Conservation (phyloP, 2,329 filamentous ascomycete genomes). For the Aspergillus sp. region DNA sequence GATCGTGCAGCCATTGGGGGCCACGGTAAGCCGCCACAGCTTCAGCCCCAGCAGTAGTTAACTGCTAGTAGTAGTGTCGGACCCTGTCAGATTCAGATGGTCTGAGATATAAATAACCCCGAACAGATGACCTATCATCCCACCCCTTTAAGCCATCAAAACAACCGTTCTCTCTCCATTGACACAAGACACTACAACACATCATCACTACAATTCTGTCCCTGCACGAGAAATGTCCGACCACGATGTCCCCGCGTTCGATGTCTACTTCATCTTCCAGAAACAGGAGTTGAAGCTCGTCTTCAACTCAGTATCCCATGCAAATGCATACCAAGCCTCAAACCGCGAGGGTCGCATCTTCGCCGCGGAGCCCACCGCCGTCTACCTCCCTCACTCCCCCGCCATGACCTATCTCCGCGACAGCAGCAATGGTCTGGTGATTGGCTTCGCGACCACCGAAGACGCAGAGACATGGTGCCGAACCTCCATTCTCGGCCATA, state of each 20-base stretch:
- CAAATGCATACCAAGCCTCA: conserved; percentile 1
- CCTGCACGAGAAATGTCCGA: background rate
- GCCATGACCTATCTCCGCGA: conserved; percentile 5
- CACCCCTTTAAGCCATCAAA: background rate
- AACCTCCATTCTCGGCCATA: background rate
- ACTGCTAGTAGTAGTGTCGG: too few relatives aligned
- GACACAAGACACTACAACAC: background rate
- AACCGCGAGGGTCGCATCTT: conserved; percentile 13
- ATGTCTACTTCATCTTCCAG: conserved; percentile 8
- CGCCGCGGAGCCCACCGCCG: background rate
- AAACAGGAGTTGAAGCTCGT: conserved; percentile 10
- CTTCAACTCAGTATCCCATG: conserved; percentile 2
- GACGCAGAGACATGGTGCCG: background rate
- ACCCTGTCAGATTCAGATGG: too few relatives aligned
- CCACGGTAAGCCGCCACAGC: background rate
- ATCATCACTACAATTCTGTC: too few relatives aligned
- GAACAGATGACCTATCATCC: too few relatives aligned
- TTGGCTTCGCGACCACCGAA: background rate
- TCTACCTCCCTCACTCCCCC: conserved; percentile 1
- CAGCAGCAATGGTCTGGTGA: background rate
- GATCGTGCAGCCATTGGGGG: background rate
- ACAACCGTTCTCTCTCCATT: background rate
- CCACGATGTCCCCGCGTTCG: background rate
- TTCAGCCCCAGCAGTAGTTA: background rate
- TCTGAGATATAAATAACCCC: too few relatives aligned